phyloP scores from a whole-genome alignment of 2,329 filamentous ascomycete genomes.

The Aspergillus sp. region DNA sequence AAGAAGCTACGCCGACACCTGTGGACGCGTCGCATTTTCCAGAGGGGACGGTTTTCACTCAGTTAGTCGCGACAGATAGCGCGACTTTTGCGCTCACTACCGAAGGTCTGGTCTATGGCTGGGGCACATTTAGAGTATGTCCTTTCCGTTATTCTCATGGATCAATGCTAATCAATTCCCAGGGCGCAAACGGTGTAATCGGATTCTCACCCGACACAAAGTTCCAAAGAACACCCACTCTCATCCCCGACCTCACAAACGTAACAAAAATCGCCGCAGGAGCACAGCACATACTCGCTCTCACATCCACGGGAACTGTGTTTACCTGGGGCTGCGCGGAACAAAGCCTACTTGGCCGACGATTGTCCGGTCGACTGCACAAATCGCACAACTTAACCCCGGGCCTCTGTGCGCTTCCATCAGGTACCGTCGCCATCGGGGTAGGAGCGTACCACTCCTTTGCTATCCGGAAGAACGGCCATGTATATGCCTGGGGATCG shows the following conservation, averaged over 20 bases:
- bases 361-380: constrained; percentile 53
- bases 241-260: constrained; percentile 56
- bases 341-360: constrained; percentile 64
- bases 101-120: constrained; percentile 72
- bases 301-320: constrained; percentile 61
- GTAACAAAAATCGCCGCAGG: constrained; percentile 62
- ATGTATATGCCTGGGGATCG: constrained; percentile 65
- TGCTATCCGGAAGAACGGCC: constrained; percentile 38
- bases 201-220: constrained; percentile 46
- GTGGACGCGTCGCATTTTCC: constrained; percentile 53
- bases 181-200: constrained; percentile 55
- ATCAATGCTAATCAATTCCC: constrained; percentile 13
- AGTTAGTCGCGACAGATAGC: constrained; percentile 69
- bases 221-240: constrained; percentile 36
- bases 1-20: constrained; percentile 62
- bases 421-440: constrained; percentile 41
- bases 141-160: background rate
- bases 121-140: constrained; percentile 73
- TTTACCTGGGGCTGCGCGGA: constrained; percentile 70
- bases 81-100: constrained; percentile 71
- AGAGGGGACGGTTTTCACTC: constrained; percentile 58
- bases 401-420: constrained; percentile 47
- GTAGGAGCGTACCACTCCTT: constrained; percentile 40
- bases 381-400: constrained; percentile 47
- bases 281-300: constrained; percentile 66